These are phyloP conservation scores for Suillus subluteus DNA, from an alignment of 768 basidiomycete genomes.

Conservation along the genomic window DNA sequence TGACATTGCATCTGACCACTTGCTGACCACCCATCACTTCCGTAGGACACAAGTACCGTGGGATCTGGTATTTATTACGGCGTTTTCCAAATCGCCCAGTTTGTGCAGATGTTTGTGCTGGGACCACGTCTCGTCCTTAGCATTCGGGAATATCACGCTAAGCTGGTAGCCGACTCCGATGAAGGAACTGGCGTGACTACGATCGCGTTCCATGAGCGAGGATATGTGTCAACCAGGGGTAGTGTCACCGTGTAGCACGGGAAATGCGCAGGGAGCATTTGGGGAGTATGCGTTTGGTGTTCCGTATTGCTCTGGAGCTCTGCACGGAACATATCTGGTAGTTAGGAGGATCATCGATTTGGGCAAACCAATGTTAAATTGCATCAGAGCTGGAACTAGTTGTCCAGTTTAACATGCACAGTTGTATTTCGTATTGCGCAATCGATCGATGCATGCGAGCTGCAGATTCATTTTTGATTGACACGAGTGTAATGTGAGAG, in stretches of 20 bases:
- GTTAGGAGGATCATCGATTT: not conserved
- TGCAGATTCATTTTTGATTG: not conserved
- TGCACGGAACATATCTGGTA: too few relatives aligned
- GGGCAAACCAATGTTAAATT: not conserved
- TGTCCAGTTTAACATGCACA: not conserved
- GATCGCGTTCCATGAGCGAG: not conserved
- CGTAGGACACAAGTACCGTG: not conserved
- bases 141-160: not conserved
- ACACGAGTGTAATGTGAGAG: not conserved
- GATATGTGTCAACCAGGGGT: not conserved
- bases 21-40: not conserved
- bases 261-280: not conserved
- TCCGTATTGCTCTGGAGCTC: too few relatives aligned
- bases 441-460: not conserved
- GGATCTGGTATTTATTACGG: not conserved
- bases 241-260: not conserved
- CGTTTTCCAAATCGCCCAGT: not conserved
- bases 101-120: conserved; percentile 1
- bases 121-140: not conserved
- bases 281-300: not conserved
- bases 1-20: not conserved
- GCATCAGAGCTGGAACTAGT: not conserved
- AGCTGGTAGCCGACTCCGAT: not conserved
- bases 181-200: not conserved
- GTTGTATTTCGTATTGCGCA: not conserved